Evolutionary conservation across 139 green algal genomes (phyloP).

Genomic region (Pseudopediastrum boryanum): DNA sequence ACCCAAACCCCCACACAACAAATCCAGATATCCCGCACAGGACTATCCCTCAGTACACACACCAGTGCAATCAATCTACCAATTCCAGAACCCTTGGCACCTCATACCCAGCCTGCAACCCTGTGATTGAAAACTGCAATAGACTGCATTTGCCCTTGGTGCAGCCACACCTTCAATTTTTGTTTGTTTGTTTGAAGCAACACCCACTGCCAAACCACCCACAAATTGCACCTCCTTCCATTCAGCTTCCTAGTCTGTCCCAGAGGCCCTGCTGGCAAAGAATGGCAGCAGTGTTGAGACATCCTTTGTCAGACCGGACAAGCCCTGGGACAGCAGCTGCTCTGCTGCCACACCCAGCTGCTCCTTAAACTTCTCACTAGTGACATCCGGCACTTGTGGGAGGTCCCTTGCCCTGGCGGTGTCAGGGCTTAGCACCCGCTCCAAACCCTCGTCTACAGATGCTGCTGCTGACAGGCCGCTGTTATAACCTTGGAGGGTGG

Average conservation of each 20-base stretch:
- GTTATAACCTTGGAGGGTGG: conserved; percentile 79
- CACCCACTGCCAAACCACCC: too few species aligned
- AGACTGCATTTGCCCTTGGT: too few species aligned
- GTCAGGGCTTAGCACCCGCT: conserved; percentile 22
- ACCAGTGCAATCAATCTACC: too few species aligned
- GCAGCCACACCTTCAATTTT: too few species aligned
- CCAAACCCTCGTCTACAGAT: conserved; percentile 20
- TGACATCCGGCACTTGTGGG: background rate
- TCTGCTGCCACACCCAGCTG: conserved; percentile 44
- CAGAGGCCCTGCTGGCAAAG: conserved; percentile 49
- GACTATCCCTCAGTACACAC: too few species aligned
- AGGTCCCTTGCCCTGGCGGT: conserved; percentile 5
- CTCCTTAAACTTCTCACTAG: conserved; percentile 35
- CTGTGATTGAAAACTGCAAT: too few species aligned
- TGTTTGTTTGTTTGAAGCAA: too few species aligned
- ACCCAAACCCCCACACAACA: too few species aligned
- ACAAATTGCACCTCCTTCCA: too few species aligned
- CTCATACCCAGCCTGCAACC: too few species aligned
- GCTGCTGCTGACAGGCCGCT: conserved; percentile 46
- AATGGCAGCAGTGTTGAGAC: conserved; percentile 56
- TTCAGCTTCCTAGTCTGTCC: conserved; percentile 42
- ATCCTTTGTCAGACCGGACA: conserved; percentile 54
- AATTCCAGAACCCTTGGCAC: too few species aligned
- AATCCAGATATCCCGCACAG: too few species aligned
- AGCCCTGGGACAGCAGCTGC: conserved; percentile 51